phyloP scores from a whole-genome alignment of 2,329 filamentous ascomycete species.

The Claviceps lovelessii region DNA sequence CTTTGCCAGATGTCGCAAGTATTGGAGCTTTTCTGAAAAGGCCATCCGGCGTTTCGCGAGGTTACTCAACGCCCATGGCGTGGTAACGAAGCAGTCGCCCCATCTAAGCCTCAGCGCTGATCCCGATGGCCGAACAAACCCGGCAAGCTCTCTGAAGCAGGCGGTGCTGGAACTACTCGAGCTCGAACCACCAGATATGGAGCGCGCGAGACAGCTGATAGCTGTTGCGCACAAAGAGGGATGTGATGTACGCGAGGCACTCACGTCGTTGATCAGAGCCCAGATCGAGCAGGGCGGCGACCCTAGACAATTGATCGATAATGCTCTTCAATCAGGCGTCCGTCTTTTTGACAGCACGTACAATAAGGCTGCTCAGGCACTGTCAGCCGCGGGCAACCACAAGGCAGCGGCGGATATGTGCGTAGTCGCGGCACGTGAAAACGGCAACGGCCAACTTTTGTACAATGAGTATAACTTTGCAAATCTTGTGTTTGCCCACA shows the following conservation, averaged over 20 bases:
- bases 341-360: slow-evolving; percentile 22
- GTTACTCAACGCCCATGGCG: slow-evolving; percentile 8
- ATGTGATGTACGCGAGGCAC: slow-evolving; percentile 26
- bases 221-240: slow-evolving; percentile 24
- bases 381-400: slow-evolving; percentile 16
- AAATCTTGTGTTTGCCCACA: slow-evolving; percentile 22
- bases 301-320: slow-evolving; percentile 13
- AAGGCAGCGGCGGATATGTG: slow-evolving; percentile 19
- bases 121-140: background rate
- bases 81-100: slow-evolving; percentile 21
- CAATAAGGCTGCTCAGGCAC: slow-evolving; percentile 20
- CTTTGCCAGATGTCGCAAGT: slow-evolving; percentile 17
- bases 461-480: slow-evolving; percentile 26
- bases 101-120: background rate
- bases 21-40: slow-evolving; percentile 20
- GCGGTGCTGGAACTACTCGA: slow-evolving; percentile 30
- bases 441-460: slow-evolving; percentile 21
- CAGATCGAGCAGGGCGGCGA: slow-evolving; percentile 21
- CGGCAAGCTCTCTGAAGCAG: slow-evolving; percentile 23
- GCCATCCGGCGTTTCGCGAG: slow-evolving; percentile 9
- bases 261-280: slow-evolving; percentile 25
- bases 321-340: slow-evolving; percentile 14
- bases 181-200: slow-evolving; percentile 14
- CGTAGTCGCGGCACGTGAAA: slow-evolving; percentile 21
- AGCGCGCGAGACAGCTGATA: slow-evolving; percentile 26